Evolutionary conservation across 768 basidiomycete genomes (phyloP), one percentile per base, ranked within the genome.

Genomic region (Clavaria fumosa): DNA sequence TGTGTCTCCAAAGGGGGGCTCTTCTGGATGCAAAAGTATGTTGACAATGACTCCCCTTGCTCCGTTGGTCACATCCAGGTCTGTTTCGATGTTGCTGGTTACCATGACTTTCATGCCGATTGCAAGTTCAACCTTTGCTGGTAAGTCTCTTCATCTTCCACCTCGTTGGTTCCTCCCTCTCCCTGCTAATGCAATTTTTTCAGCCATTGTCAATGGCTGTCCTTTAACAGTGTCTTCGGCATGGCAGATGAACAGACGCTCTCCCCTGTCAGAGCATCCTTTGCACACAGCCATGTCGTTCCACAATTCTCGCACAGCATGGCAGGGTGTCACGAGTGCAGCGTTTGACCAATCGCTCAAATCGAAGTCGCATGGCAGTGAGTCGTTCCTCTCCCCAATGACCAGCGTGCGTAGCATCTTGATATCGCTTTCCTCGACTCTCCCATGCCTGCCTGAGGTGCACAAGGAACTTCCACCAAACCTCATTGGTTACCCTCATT

Each of bases 51-150:
- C 42, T 0, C 63, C 63, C n/a, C 57, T 18, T 0, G 60, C 52
- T 0, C 65, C 61, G 31, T 66, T 67, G 0, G 61, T 56, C 2
- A 64, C 35, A 34, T 64, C 57, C 1, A 47, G 43, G n/a, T 63
- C 57, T 4, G 61, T 61, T 2, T 53, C 48, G 0, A 63, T 43
- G 31, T 64, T 66, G 1, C 45, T 11, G 2, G 49, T 40, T 0
- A 61, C 52, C 61, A 67, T n/a, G n/a, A n/a, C n/a, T n/a, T n/a
- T n/a, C n/a, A n/a, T n/a, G n/a, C n/a, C n/a, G n/a, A n/a, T n/a
- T 64, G 0, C 54, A 0, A 63, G 15, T 30, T 56, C 48, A 9
- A 28, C 9, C 9, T 28, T 9, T 9, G 9, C 27, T 9, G 27
- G 1, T 58, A 42, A 0, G n/a, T n/a, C n/a, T n/a, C n/a, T n/a